phyloP scores from a whole-genome alignment of 2,329 filamentous ascomycete species.

The Akanthomyces muscarius region DNA sequence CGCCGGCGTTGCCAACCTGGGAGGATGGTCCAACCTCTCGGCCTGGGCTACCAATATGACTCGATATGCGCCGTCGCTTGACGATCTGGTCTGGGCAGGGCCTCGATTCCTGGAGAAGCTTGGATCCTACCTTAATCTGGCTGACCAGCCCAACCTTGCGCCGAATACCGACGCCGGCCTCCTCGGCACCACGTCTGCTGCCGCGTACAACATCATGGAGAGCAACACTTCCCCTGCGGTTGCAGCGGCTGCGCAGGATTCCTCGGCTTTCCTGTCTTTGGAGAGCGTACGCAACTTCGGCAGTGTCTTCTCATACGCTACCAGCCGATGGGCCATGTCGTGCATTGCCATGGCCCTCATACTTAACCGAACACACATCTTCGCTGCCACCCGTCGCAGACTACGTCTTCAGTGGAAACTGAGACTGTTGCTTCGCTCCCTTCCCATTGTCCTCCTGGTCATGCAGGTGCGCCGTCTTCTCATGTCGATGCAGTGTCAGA shows the following conservation, averaged over 20 bases:
- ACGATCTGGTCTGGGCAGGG: conserved; percentile 64
- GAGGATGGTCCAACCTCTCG: conserved; percentile 51
- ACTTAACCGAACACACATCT: conserved; percentile 88
- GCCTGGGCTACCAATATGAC: conserved; percentile 57
- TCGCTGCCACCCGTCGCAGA: conserved; percentile 79
- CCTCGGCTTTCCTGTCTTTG: conserved; percentile 44
- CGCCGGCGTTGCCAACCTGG: conserved; percentile 9
- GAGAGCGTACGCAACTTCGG: conserved; percentile 67
- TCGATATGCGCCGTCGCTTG: conserved; percentile 59
- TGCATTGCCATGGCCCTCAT: conserved; percentile 84
- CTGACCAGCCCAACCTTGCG: conserved; percentile 58
- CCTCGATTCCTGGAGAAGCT: conserved; percentile 67
- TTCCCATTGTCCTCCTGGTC: conserved; percentile 67
- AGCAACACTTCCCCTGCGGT: background rate
- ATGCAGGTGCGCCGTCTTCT: conserved; percentile 67
- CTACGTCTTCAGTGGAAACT: conserved; percentile 71
- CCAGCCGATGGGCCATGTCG: conserved; percentile 85
- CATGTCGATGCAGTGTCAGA: conserved; percentile 89
- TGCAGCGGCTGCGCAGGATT: conserved; percentile 22
- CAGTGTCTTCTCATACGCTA: conserved; percentile 85
- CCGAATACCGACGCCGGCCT: conserved; percentile 31
- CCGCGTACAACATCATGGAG: conserved; percentile 31
- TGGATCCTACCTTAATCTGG: conserved; percentile 57
- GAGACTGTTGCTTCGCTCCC: conserved; percentile 64
- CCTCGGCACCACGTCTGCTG: conserved; percentile 24